Evolutionary conservation across 345 rosid species (phyloP).

Genomic region (Xanthoceras sorbifolium): DNA sequence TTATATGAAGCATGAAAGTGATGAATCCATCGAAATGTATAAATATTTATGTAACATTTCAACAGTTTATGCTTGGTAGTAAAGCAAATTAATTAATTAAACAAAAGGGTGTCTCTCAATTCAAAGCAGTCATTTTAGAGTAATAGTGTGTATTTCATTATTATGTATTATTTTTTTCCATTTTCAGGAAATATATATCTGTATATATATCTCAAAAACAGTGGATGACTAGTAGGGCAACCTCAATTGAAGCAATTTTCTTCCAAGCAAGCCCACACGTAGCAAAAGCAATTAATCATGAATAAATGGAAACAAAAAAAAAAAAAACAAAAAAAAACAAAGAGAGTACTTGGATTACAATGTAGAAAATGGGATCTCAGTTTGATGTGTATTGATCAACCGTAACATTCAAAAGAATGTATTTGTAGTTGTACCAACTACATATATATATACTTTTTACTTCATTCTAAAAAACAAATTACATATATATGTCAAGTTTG

Average conservation of each 20-base stretch:
- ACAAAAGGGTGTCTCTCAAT: conserved; percentile 13
- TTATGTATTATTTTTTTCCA: too few relatives aligned
- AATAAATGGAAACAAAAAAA: conserved; percentile 12
- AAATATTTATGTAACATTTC: background rate
- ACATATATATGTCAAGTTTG: background rate
- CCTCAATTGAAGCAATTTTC: conserved; percentile 35
- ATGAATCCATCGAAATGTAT: background rate
- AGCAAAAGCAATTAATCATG: conserved; percentile 23
- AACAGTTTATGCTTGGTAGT: conserved; percentile 18
- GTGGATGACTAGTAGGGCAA: conserved; percentile 25
- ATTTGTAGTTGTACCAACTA: conserved; percentile 3
- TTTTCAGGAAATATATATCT: conserved; percentile 3
- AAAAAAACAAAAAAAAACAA: background rate
- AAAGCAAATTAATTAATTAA: conserved; percentile 26
- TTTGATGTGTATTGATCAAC: conserved; percentile 4
- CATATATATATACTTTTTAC: background rate
- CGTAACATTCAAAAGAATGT: background rate
- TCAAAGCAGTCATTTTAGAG: conserved; percentile 38
- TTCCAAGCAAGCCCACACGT: conserved; percentile 40
- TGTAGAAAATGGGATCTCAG: conserved; percentile 8
- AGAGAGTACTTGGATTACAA: conserved; percentile 11
- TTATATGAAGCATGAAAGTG: background rate
- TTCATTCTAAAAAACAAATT: background rate
- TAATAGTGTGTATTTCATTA: background rate
- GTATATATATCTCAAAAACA: too few relatives aligned